A percentile compares a stretch with the other conserved stretches of the same genome.
Evolutionary conservation across 2,329 filamentous ascomycete genomes (phyloP).

Genomic region (Cadophora luteo-olivacea): DNA sequence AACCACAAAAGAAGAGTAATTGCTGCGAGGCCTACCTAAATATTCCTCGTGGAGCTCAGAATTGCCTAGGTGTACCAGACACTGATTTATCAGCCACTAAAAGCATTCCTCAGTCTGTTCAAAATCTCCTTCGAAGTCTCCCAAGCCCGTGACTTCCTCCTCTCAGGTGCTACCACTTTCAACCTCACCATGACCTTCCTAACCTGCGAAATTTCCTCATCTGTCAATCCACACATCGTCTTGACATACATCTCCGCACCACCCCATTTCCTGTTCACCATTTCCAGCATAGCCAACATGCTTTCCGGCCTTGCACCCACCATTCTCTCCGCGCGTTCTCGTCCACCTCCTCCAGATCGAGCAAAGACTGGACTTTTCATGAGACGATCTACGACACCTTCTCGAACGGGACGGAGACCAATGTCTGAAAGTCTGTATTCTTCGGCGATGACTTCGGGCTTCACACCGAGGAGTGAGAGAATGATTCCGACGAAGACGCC

Average conservation of each 20-base stretch:
- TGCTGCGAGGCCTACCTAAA: too few relatives aligned
- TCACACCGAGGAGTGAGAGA: slow-evolving; percentile 66
- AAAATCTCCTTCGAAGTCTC: slow-evolving; percentile 15
- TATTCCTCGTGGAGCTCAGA: too few relatives aligned
- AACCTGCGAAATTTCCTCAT: slow-evolving; percentile 29
- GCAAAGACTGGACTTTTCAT: slow-evolving; percentile 35
- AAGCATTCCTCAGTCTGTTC: slow-evolving; percentile 15
- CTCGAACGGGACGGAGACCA: slow-evolving; percentile 58
- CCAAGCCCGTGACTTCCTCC: slow-evolving; percentile 18
- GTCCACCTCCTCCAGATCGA: slow-evolving; percentile 27
- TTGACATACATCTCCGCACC: slow-evolving; percentile 34
- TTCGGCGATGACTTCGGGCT: slow-evolving; percentile 59
- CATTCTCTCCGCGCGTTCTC: slow-evolving; percentile 33
- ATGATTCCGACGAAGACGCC: slow-evolving; percentile 72
- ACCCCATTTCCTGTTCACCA: slow-evolving; percentile 36
- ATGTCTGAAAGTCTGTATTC: slow-evolving; percentile 73
- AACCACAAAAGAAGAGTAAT: too few relatives aligned
- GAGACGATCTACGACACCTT: slow-evolving; percentile 51
- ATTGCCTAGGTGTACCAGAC: too few relatives aligned
- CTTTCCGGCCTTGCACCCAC: slow-evolving; percentile 38
- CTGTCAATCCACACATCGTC: slow-evolving; percentile 26
- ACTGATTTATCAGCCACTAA: not conserved
- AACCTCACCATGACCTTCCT: slow-evolving; percentile 25
- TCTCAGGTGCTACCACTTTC: not conserved
- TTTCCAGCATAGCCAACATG: slow-evolving; percentile 37